Base-by-base conservation (phyloP, 331 rosid species). In the Pyrus hybrid region DNA sequence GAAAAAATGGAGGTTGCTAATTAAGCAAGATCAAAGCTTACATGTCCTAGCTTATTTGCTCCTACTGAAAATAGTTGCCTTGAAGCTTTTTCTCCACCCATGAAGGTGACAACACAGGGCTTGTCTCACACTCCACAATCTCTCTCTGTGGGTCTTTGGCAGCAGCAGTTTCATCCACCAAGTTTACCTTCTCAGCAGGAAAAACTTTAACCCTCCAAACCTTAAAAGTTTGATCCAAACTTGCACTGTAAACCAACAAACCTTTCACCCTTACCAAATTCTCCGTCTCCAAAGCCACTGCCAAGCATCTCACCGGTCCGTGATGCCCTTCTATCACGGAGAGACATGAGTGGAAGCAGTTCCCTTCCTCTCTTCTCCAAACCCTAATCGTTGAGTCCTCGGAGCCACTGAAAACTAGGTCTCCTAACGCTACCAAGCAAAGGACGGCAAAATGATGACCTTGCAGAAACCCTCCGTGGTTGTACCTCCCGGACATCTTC, bases 81-180 rank as follows among this genome's bases (percentile, higher is more conserved):
- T 77, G 87, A 74, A 80, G 85, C 83, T 84, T 84, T 70, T 77
- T 84, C 82, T 80, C 87, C 21, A 80, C 87, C 87, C 87, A 84
- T 35, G 87, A 84, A 43, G 87, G 87, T 13, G 85, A 84, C 61
- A 80, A 37, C 6, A 84, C 87, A 3, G 87, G 87, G 45, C 80
- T 84, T 49, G 71, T 74, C 35, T 84, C 85, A n/a, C 80, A 66
- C 74, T 84, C 85, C 70, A 25, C 23, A 26, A 71, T 79, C 33
- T 84, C 87, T 75, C 87, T 71, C 16, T 80, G 80, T 23, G 41
- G 78, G 49, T 84, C 84, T 37, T 57, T 69, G 16, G 63, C 32
- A 12, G 85, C 37, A 8, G 57, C 32, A 12, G 85, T 28, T 47
- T 70, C 82, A 23, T 77, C 81, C 66, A 73, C 85, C 70, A 70